Evolutionary conservation across 2,329 filamentous ascomycete genomes (phyloP), one percentile per base, ranked within the genome.

Genomic region (Cytospora schulzeri): DNA sequence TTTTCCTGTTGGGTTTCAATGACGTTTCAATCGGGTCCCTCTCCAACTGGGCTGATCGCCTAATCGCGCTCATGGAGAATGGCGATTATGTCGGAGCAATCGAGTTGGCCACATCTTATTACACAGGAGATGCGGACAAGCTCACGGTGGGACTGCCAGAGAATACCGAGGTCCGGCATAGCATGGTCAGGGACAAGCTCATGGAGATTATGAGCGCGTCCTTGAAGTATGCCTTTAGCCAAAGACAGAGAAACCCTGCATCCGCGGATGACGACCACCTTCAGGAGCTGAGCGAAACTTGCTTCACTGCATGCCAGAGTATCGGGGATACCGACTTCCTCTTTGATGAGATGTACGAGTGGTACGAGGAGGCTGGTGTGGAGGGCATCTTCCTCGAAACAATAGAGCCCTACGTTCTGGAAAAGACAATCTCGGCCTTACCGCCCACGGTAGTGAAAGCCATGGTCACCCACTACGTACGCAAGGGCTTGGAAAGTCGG

Each of bases 31-130:
- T 98, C 56, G 95, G 95, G 2, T 91, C 91, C 5, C 78, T 99
- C 38, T 98, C 95, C 0, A 99, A 99, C 70, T 99, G 95, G 95
- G 94, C 95, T 2, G 95, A 99, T 76, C 85, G 95, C 50, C 81
- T 99, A 22, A 88, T 97, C 69, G 93, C 94, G 0, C 82, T 98
- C 70, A 97, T 99, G 91, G 93, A 98, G 74, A 87, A 93, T 63
- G 95, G 95, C n/a, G 93, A 98, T 76, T 97, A 96, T 72, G 91
- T 99, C 68, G 91, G 88, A 15, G 93, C 95, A 1, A 97, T 99
- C 66, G 86, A 90, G 68, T 83, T 99, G 65, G 96, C 94, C 12
- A 96, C 93, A 0, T 91, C 90, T 0, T 99, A 98, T 76, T 98
- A 96, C 74, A 89, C 88, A 9, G 95, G 95, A 28, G 88, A 93